Percentiles rank a stretch among this genome's conserved stretches.
Conservation (phyloP, 805 yeast genomes). For the Metschnikowia koreensis region DNA sequence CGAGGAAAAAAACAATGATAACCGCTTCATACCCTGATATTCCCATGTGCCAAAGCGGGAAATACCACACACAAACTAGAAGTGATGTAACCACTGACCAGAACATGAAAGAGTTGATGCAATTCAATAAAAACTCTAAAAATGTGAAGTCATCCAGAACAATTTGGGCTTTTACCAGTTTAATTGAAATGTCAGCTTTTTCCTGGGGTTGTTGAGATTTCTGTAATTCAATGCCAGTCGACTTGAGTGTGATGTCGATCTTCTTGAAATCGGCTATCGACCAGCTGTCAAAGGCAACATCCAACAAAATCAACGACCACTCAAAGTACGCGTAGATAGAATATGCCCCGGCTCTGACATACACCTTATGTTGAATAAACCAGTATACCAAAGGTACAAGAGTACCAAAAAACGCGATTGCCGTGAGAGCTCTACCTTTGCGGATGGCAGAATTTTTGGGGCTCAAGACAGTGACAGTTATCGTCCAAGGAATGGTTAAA, state of each 20-base stretch:
- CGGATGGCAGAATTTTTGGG: slow-evolving; percentile 45
- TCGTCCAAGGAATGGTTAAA: slow-evolving; percentile 89
- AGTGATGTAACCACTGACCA: slow-evolving; percentile 85
- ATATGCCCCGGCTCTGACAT: slow-evolving; percentile 87
- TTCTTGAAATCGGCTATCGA: slow-evolving; percentile 66
- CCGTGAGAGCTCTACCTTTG: slow-evolving; percentile 51
- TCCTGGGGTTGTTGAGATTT: not conserved
- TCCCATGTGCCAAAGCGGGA: slow-evolving; percentile 98
- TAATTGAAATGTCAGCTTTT: not conserved
- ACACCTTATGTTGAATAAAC: slow-evolving; percentile 91
- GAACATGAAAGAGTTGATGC: slow-evolving; percentile 69
- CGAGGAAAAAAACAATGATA: slow-evolving; percentile 48
- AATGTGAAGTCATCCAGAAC: slow-evolving; percentile 31
- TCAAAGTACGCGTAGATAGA: slow-evolving; percentile 92
- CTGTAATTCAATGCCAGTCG: slow-evolving; percentile 6
- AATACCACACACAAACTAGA: slow-evolving; percentile 89
- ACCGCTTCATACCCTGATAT: slow-evolving; percentile 90
- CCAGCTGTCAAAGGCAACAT: slow-evolving; percentile 81
- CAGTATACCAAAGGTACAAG: slow-evolving; percentile 81
- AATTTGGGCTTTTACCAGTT: not conserved
- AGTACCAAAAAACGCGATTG: slow-evolving; percentile 63
- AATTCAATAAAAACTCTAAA: slow-evolving; percentile 42
- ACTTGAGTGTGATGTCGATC: slow-evolving; percentile 43
- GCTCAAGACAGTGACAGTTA: slow-evolving; percentile 54
- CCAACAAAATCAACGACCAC: slow-evolving; percentile 85